Conservation (phyloP, 2,329 filamentous ascomycete genomes). For the Calycina herbarum region DNA sequence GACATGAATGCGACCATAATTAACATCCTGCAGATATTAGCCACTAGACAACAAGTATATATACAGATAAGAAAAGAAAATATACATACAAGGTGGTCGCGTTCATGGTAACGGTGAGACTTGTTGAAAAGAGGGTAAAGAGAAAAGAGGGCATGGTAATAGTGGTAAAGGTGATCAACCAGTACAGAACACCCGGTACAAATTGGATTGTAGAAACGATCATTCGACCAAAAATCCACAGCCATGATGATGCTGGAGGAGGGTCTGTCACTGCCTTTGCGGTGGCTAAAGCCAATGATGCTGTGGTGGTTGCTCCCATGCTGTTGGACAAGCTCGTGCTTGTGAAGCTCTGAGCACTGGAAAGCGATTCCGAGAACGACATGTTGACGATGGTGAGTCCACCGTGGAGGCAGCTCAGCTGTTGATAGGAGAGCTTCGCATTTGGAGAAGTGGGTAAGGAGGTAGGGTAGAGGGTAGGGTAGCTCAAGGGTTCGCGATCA, state of each 20-base stretch:
- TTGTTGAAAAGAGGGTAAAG: slow-evolving; percentile 87
- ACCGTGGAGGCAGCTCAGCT: slow-evolving; percentile 21
- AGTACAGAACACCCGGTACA: slow-evolving; percentile 66
- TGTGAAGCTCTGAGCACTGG: slow-evolving; percentile 26
- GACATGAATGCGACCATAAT: slow-evolving; percentile 76
- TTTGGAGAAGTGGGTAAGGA: slow-evolving; percentile 9
- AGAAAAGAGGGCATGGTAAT: slow-evolving; percentile 88
- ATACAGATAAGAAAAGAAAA: slow-evolving; percentile 18
- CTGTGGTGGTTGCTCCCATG: slow-evolving; percentile 20
- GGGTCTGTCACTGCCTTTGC: slow-evolving; percentile 30
- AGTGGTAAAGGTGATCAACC: slow-evolving; percentile 79
- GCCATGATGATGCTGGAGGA: slow-evolving; percentile 51
- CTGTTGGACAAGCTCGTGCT: slow-evolving; percentile 26
- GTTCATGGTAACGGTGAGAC: slow-evolving; percentile 97
- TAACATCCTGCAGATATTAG: slow-evolving; percentile 57
- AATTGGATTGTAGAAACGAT: slow-evolving; percentile 56
- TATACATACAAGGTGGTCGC: slow-evolving; percentile 81
- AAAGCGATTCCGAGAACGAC: slow-evolving; percentile 13
- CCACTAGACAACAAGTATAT: background rate
- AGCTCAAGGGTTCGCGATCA: background rate
- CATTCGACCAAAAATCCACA: slow-evolving; percentile 56
- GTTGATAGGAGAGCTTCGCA: slow-evolving; percentile 17
- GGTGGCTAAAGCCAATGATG: slow-evolving; percentile 26
- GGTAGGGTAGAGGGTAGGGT: background rate
- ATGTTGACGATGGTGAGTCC: background rate